These are phyloP conservation scores for Phytophthora sp. DNA, from an alignment of 352 stramenopile genomes.

Conservation along the genomic window DNA sequence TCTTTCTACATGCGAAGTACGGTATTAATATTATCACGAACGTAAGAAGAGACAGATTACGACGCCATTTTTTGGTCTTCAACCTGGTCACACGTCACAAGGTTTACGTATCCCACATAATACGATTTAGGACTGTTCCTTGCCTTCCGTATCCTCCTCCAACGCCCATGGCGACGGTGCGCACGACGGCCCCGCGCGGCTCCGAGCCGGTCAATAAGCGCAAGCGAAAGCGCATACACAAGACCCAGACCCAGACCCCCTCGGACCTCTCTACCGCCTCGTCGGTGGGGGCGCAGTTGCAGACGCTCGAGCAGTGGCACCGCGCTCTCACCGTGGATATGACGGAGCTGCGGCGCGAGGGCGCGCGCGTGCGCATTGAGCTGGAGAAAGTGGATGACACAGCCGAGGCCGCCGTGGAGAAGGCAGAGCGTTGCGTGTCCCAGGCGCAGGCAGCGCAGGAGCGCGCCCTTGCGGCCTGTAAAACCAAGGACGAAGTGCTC, in stretches of 20 bases:
- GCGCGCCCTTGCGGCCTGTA: background rate
- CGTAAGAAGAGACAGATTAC: too few species aligned
- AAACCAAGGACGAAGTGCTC: constrained; percentile 17
- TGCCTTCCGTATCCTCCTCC: constrained; percentile 13
- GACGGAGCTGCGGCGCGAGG: constrained; percentile 38
- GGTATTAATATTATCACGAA: too few species aligned
- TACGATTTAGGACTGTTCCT: background rate
- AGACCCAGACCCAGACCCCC: constrained; percentile 1
- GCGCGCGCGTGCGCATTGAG: constrained; percentile 46
- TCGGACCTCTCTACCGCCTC: background rate
- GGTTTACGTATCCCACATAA: constrained; percentile 25
- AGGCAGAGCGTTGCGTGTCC: constrained; percentile 34
- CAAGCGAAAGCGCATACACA: constrained; percentile 35
- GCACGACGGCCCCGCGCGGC: constrained; percentile 22
- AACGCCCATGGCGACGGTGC: constrained; percentile 42
- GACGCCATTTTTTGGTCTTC: too few species aligned
- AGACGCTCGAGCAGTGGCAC: constrained; percentile 45
- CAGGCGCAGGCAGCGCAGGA: constrained; percentile 24
- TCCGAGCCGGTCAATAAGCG: constrained; percentile 36
- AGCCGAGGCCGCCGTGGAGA: constrained; percentile 43
- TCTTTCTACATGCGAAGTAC: too few species aligned
- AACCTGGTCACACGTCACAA: constrained; percentile 34
- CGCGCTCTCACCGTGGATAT: constrained; percentile 41
- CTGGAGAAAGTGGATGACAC: constrained; percentile 48
- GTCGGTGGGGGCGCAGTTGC: constrained; percentile 19